A percentile compares a stretch with the other conserved stretches of the same genome.
Conservation (phyloP, 2,329 filamentous ascomycete species). For the Lasiodiplodia gonubiensis region DNA sequence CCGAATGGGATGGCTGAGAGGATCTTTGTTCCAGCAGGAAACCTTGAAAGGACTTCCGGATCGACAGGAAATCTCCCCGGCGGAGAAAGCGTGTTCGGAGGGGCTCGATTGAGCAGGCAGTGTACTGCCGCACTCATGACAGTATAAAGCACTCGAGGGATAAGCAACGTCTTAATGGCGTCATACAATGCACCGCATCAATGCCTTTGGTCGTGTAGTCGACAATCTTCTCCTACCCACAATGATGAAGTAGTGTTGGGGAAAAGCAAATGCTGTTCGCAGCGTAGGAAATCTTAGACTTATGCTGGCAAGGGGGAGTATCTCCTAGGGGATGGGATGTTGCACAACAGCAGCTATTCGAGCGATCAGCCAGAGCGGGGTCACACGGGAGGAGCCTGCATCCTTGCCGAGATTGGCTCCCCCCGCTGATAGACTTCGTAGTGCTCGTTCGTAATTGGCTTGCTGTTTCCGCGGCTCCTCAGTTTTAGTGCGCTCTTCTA, state of each 20-base stretch:
- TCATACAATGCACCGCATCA: slow-evolving; percentile 2
- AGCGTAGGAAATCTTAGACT: neutral
- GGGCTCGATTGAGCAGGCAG: neutral
- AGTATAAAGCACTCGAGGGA: neutral
- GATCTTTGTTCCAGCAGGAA: slow-evolving; percentile 11
- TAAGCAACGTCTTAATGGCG: neutral
- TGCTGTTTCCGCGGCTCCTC: no score
- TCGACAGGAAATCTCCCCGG: slow-evolving; percentile 1
- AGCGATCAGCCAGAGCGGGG: no score
- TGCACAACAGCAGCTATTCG: no score
- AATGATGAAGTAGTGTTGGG: neutral
- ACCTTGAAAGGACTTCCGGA: neutral
- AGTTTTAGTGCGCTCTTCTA: no score
- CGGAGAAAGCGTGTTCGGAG: neutral
- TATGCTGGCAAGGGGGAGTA: neutral
- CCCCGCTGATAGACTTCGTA: no score
- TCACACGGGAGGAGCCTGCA: no score
- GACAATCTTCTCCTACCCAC: neutral
- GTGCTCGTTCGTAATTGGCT: no score
- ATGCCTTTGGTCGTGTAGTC: neutral
- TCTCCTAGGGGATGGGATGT: neutral
- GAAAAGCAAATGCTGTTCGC: neutral
- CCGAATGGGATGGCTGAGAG: slow-evolving; percentile 5
- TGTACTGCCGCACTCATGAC: neutral
- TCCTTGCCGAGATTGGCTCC: no score